These are phyloP conservation scores for Biscutella auriculata DNA, from an alignment of 441 rosid genomes.

Conservation along the genomic window DNA sequence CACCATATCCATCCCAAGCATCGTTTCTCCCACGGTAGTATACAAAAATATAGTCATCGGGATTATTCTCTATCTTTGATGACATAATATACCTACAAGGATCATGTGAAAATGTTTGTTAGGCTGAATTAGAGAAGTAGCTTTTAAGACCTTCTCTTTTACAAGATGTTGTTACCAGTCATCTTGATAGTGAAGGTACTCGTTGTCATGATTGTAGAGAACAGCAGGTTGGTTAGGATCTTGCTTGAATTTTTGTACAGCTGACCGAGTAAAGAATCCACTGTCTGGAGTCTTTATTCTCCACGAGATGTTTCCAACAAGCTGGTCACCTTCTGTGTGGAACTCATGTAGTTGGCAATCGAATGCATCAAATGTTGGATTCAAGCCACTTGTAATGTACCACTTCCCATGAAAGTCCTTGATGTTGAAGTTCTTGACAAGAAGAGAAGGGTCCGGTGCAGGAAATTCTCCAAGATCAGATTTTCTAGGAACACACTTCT, in stretches of 20 bases:
- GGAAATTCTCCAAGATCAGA: conserved; percentile 85
- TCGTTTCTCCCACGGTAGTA: conserved; percentile 83
- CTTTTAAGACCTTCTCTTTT: too few relatives aligned
- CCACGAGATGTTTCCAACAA: conserved; percentile 74
- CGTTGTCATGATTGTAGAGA: conserved; percentile 80
- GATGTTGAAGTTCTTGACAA: conserved; percentile 63
- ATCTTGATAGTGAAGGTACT: conserved; percentile 90
- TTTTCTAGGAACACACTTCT: conserved; percentile 80
- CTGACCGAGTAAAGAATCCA: conserved; percentile 71
- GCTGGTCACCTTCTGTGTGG: conserved; percentile 54
- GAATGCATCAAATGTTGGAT: conserved; percentile 75
- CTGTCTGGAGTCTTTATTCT: conserved; percentile 68
- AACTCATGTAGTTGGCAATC: conserved; percentile 89
- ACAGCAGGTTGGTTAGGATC: conserved; percentile 66
- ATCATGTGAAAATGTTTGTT: not conserved
- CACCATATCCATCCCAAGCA: conserved; percentile 99
- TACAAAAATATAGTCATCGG: conserved; percentile 67
- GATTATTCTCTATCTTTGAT: conserved; percentile 57
- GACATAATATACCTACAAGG: conserved; percentile 73
- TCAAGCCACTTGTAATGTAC: conserved; percentile 84
- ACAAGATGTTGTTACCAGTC: conserved; percentile 52
- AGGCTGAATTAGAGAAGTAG: conserved; percentile 1
- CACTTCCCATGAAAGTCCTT: conserved; percentile 73
- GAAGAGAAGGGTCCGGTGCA: conserved; percentile 69
- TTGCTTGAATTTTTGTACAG: conserved; percentile 62